Evolutionary conservation across 192 early-diverging fungal species (phyloP), one percentile per base, ranked within the genome.

Genomic region (Chytriomyces hyalinus): DNA sequence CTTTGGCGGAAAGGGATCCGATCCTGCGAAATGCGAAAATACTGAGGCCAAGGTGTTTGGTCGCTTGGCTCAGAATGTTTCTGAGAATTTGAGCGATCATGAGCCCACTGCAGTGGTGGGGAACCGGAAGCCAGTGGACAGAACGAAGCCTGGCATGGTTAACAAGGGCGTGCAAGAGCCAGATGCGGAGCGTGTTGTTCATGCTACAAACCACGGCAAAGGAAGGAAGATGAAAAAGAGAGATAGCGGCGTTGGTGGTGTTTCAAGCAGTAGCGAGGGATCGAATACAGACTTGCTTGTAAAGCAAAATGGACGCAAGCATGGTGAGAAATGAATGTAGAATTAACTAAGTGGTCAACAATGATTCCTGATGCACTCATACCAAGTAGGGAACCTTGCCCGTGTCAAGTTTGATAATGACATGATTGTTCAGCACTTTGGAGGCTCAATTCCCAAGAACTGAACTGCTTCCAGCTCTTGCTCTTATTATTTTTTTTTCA

Each of bases 71-170:
- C 15, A 59, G 20, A 59, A 15, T 15, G 57, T 20, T 59, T 48
- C 66, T 48, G 46, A 47, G 7, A 50, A 70, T 22, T 53, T 45
- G 9, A 28, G 48, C 3, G 45, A 45, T 45, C 26, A 70, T 15
- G 26, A 15, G 15, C 28, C 49, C 22, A 26, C 49, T 2, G 15
- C 36, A 6, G 11, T 8, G 3, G 17, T 20, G 13, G 26, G 20
- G 6, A 22, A 47, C 11, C 68, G 68, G 7, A 70, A 70, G 26
- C 68, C 68, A 3, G 68, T 70, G 8, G 53, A 22, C 20, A 11
- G 22, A 24, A 57, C 48, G 3, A 70, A 70, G 26, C 68, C 68
- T 7, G 68, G 68, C 24, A 70, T 70, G 68, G 68, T 44, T 22
- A 22, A 57, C 50, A 70, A 70, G 47, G 22, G 49, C 7, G 50